Conservation (phyloP, 345 rosid genomes). For the Pistacia vera region DNA sequence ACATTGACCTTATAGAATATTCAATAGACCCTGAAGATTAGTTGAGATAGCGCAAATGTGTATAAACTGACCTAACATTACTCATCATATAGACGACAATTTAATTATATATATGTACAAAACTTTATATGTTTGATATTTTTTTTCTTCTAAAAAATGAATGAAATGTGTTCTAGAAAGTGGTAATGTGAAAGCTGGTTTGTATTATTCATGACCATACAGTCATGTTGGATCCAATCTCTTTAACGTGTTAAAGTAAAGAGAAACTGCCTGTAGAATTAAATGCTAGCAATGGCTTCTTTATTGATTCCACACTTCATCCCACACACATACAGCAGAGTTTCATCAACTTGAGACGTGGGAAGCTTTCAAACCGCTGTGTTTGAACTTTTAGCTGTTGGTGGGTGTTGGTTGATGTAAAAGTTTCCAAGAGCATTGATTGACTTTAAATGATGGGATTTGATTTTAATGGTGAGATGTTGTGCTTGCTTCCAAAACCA, state of each 20-base stretch:
- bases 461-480: no score
- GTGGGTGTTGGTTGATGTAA: slow-evolving; percentile 31
- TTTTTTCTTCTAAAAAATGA: no score
- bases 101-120: no score
- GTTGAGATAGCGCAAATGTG: no score
- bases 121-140: no score
- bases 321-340: not conserved
- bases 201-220: not conserved
- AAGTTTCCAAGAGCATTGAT: slow-evolving; percentile 38
- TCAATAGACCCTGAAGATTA: no score
- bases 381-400: slow-evolving; percentile 9
- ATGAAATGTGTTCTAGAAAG: not conserved
- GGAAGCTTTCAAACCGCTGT: not conserved
- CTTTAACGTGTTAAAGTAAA: not conserved
- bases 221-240: not conserved
- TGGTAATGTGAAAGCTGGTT: slow-evolving; percentile 5
- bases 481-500: no score
- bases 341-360: not conserved
- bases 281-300: not conserved
- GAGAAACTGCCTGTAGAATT: not conserved
- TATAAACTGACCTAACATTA: no score
- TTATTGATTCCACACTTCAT: not conserved
- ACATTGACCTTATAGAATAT: no score
- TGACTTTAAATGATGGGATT: no score
- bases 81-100: no score